Percentiles rank a stretch among this genome's conserved stretches.
These are phyloP conservation scores for Ministeria vibrans DNA, from an alignment of 78 protist species.

Conservation along the genomic window DNA sequence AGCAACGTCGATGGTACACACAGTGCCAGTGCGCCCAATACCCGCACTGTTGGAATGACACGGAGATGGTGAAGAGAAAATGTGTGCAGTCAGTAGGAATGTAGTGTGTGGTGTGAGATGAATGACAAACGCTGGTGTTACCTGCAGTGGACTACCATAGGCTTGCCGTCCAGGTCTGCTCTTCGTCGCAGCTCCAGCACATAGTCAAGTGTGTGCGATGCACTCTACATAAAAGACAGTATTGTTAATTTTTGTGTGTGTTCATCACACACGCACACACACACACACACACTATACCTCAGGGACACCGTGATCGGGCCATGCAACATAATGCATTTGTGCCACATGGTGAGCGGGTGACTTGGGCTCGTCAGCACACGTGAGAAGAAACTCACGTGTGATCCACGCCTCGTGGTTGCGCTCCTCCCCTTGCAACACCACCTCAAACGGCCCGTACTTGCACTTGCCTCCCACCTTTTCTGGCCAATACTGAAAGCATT, in stretches of 20 bases:
- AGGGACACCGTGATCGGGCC: constrained; percentile 66
- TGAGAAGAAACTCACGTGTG: not conserved
- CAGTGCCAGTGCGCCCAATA: constrained; percentile 4
- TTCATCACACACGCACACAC: too few species aligned
- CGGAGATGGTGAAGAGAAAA: not conserved
- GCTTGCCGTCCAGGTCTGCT: not conserved
- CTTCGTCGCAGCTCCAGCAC: not conserved
- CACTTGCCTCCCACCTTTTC: not conserved
- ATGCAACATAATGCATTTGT: constrained; percentile 54
- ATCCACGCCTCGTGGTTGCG: not conserved
- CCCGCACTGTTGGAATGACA: not conserved
- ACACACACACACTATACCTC: constrained; percentile 6
- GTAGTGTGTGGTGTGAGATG: not conserved
- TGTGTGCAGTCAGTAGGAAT: not conserved
- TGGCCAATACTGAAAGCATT: constrained; percentile 4
- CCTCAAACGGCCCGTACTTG: too few species aligned
- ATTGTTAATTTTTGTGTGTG: too few species aligned
- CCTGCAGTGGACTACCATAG: not conserved
- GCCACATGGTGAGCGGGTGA: not conserved
- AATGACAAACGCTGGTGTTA: not conserved
- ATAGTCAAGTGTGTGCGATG: not conserved
- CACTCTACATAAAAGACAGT: too few species aligned
- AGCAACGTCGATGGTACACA: not conserved
- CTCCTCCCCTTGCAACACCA: not conserved
- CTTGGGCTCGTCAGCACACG: not conserved